Evolutionary conservation across 1,284 basidiomycete genomes (phyloP).

Genomic region (Pseudozyma tsukubaensis): DNA sequence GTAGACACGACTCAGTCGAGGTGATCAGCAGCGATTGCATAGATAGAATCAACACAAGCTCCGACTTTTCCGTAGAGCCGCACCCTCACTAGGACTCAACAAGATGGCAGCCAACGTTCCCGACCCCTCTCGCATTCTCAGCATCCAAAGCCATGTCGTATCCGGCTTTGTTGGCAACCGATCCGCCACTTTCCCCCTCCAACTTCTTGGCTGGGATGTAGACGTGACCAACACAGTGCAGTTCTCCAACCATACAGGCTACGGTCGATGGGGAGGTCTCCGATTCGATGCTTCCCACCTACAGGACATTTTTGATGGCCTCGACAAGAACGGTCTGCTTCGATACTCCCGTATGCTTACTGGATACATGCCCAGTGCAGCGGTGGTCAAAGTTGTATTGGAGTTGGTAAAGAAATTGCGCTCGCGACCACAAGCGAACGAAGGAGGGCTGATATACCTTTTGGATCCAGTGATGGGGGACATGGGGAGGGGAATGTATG

Average conservation of each 20-base stretch:
- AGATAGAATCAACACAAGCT: neutral
- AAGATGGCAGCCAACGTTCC: slow-evolving; percentile 51
- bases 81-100: neutral
- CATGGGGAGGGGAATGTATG: slow-evolving; percentile 76
- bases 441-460: slow-evolving; percentile 77
- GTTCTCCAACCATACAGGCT: slow-evolving; percentile 85
- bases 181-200: slow-evolving; percentile 92
- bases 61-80: neutral
- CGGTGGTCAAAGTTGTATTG: slow-evolving; percentile 78
- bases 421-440: slow-evolving; percentile 71
- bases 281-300: slow-evolving; percentile 69
- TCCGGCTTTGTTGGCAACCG: slow-evolving; percentile 89
- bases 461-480: slow-evolving; percentile 79
- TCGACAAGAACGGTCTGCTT: slow-evolving; percentile 58
- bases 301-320: slow-evolving; percentile 66
- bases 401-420: slow-evolving; percentile 77
- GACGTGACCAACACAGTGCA: slow-evolving; percentile 95
- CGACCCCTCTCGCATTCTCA: slow-evolving; percentile 68
- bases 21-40: neutral
- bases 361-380: slow-evolving; percentile 87
- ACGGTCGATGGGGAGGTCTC: slow-evolving; percentile 70
- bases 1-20: too few relatives aligned
- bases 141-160: slow-evolving; percentile 90
- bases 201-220: slow-evolving; percentile 94
- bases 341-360: slow-evolving; percentile 61